phyloP scores from a whole-genome alignment of 805 yeast genomes.

The Candida germanica region DNA sequence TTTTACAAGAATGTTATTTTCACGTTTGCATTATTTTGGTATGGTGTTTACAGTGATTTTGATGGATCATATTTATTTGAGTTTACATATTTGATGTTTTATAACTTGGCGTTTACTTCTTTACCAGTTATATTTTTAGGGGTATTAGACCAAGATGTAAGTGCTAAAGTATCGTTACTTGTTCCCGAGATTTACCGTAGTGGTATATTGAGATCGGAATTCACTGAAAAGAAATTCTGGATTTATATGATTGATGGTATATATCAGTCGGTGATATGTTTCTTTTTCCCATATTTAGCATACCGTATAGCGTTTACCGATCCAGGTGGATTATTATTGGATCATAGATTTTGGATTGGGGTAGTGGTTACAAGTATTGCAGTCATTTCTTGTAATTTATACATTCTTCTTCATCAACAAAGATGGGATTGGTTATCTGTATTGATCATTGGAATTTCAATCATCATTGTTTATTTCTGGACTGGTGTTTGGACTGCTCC shows the following conservation, averaged over 20 bases:
- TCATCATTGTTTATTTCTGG: conserved; percentile 66
- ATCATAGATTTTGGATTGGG: conserved; percentile 75
- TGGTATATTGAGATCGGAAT: conserved; percentile 71
- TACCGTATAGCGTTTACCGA: conserved; percentile 27
- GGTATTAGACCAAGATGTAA: conserved; percentile 78
- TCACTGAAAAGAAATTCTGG: conserved; percentile 66
- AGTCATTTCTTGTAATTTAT: conserved; percentile 62
- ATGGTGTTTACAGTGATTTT: conserved; percentile 67
- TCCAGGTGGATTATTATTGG: conserved; percentile 54
- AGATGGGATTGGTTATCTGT: conserved; percentile 80
- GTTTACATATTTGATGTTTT: conserved; percentile 76
- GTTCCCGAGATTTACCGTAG: conserved; percentile 73
- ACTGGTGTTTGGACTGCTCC: conserved; percentile 75
- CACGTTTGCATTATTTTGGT: conserved; percentile 75
- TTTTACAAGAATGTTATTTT: conserved; percentile 78
- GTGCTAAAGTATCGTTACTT: conserved; percentile 61
- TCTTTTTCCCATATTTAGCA: conserved; percentile 67
- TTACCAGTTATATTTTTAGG: conserved; percentile 77
- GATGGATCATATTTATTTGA: conserved; percentile 81
- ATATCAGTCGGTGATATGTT: conserved; percentile 70
- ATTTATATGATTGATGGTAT: conserved; percentile 75
- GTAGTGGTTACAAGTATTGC: conserved; percentile 63
- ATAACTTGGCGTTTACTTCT: conserved; percentile 80
- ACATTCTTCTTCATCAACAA: conserved; percentile 63
- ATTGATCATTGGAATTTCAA: conserved; percentile 54